Base-by-base conservation (phyloP, 495 filamentous ascomycete species). In the Aspergillus biplanus region DNA sequence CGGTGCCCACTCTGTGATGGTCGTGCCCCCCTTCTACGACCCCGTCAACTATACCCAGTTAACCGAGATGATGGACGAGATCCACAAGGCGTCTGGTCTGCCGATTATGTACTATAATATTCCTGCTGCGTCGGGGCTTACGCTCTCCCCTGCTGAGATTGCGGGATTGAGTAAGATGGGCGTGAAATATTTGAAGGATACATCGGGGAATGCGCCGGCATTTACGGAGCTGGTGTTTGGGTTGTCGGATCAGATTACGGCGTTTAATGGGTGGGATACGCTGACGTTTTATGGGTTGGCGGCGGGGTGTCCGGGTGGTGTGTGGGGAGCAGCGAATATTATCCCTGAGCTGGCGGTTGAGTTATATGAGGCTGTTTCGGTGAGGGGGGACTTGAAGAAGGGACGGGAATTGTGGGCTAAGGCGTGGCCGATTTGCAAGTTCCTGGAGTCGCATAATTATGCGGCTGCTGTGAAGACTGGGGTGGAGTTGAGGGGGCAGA, bases 11-110 rank as follows among this genome's bases (percentile, higher is more conserved):
- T 70, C 73, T 2, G 59, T 73, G 12, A 78, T 78, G 76, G 73
- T 77, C 18, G 76, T 78, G 0, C 76, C 76, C 15, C 76, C 76
- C 2, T 78, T 75, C 67, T 78, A 78, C 46, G 74, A 78, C 61
- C 63, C 76, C 0, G 57, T 77, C 12, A 73, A 62, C 44, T 35
- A 73, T 7, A 63, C 69, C 18, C 62, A 78, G 60, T 58, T 78
- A 21, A 69, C 66, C 5, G 74, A 73, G 59, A 52, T 77, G 9
- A 60, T 78, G 42, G 35, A n/a, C 2, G 73, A 73, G 50, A 71
- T 78, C 15, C 69, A 71, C 42, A 54, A 33, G 1, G 65, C 61
- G 3, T 71, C 68, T 5, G 52, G 65, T 12, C 63, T 76, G 11
- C 75, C 73, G 0, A 76, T 78, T 33, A 64, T 78, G 56, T 78